Base-by-base conservation (phyloP, 164 flowering plant species). In the Piper longum region DNA sequence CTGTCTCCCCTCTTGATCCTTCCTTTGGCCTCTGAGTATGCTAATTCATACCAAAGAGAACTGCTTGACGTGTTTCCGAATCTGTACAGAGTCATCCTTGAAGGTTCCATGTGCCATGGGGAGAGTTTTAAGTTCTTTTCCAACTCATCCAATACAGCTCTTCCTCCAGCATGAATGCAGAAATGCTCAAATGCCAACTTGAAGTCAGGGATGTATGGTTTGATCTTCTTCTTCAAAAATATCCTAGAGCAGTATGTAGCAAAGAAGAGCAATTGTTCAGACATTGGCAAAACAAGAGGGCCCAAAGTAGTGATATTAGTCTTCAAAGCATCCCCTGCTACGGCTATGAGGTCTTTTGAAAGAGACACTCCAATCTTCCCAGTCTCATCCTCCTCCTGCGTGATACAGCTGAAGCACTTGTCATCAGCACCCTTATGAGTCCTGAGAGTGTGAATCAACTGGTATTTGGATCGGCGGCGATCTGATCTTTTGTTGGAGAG, bases 111-210 rank as follows among this genome's bases (percentile, higher is more conserved):
- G 54, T 86, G 83, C 89, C 93, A 81, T 40, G 84, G 86, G 0
- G 85, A 73, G 7, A 83, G 76, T 72, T 84, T 80, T 73, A 84
- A 67, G 64, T 86, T 86, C 69, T 83, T 86, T 74, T 86, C 85
- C 60, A 86, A 66, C 61, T 84, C 92, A 74, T 86, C 92, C 43
- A 86, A 73, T 51, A 86, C 92, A 16, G 92, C 89, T 77, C 88
- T 83, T 51, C 92, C 92, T 40, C 92, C 92, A 8, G 92, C 89
- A 64, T 86, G 92, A 59, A 86, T 86, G 80, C 89, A 86, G 76
- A 86, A 86, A 69, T 86, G 93, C 65, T 86, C 89, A 7, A 86
- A 86, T 12, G 93, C 93, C 70, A 86, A 54, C 64, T 84, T 86
- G 74, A 86, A 86, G 62, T 86, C 89, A 1, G 93, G 93, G 54